phyloP scores from a whole-genome alignment of 768 basidiomycete genomes.

The Lactarius quietus region DNA sequence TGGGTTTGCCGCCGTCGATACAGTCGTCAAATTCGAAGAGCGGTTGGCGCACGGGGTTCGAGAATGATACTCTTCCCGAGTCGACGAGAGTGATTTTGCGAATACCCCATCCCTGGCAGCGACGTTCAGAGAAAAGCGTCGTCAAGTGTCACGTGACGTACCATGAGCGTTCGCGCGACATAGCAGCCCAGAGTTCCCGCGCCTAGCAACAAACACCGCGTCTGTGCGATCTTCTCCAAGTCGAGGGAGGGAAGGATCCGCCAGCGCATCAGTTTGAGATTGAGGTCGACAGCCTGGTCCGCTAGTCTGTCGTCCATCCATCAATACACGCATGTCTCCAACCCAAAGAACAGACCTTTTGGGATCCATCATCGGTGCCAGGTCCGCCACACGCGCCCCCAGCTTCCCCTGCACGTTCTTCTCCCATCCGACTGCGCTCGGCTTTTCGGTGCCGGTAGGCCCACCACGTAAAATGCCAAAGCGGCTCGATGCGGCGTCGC shows the following conservation, averaged over 20 bases:
- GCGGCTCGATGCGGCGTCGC: constrained; percentile 56
- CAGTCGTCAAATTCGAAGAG: constrained; percentile 96
- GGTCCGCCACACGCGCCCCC: constrained; percentile 80
- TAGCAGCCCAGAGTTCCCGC: constrained; percentile 98
- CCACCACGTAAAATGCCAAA: constrained; percentile 49
- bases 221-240: constrained; percentile 78
- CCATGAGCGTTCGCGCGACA: constrained; percentile 90
- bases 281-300: constrained; percentile 94
- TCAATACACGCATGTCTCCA: background rate
- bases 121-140: background rate
- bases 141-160: constrained; percentile 30
- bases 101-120: constrained; percentile 86
- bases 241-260: constrained; percentile 89
- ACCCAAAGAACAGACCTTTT: constrained; percentile 45
- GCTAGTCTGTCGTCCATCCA: constrained; percentile 57
- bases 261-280: constrained; percentile 98
- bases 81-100: constrained; percentile 92
- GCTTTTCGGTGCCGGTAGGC: constrained; percentile 35
- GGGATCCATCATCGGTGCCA: constrained; percentile 97
- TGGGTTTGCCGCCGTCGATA: constrained; percentile 86
- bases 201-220: constrained; percentile 82
- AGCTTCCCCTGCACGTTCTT: constrained; percentile 89
- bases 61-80: constrained; percentile 88
- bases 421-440: constrained; percentile 91
- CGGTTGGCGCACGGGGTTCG: constrained; percentile 96